Conservation (phyloP, 768 basidiomycete species). For the Tricholoma matsutake region DNA sequence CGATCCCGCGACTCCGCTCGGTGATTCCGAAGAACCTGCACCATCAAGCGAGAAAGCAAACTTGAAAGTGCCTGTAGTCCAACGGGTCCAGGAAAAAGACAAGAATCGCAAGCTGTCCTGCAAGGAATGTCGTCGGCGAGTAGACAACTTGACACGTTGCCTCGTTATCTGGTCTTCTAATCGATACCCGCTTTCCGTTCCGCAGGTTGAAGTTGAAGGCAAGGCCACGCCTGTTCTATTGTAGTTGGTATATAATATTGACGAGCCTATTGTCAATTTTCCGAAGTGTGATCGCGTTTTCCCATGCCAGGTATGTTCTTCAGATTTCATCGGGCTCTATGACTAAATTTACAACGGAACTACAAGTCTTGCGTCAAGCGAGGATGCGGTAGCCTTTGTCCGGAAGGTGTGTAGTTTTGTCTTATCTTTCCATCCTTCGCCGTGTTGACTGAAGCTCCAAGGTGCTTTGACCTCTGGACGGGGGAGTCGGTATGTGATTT, state of each 20-base stretch:
- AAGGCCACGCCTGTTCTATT: conserved; percentile 10
- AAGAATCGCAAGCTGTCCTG: conserved; percentile 46
- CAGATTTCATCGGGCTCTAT: conserved; percentile 1
- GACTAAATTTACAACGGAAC: conserved; percentile 9
- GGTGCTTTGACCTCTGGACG: conserved; percentile 61
- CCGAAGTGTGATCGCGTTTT: conserved; percentile 61
- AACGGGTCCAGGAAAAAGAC: conserved; percentile 35
- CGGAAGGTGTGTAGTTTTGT: conserved; percentile 41
- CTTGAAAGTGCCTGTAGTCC: not conserved
- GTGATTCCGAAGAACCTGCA: not conserved
- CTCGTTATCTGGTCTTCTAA: not conserved
- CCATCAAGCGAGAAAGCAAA: not conserved
- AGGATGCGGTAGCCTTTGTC: conserved; percentile 61
- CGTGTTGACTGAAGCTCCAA: conserved; percentile 18
- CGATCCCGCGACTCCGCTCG: conserved; percentile 5
- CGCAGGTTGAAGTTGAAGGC: conserved; percentile 49
- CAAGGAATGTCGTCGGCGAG: conserved; percentile 49
- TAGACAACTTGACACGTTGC: conserved; percentile 1
- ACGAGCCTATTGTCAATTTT: conserved; percentile 18
- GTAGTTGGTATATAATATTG: not conserved
- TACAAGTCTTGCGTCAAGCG: conserved; percentile 61
- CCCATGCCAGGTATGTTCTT: conserved; percentile 49
- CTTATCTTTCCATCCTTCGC: conserved; percentile 4
- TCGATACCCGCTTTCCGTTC: not conserved
- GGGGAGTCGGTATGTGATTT: conserved; percentile 51